A percentile compares a stretch with the other conserved stretches of the same genome.
phyloP scores from a whole-genome alignment of 257 asterid species.

The Fraxinus americana region DNA sequence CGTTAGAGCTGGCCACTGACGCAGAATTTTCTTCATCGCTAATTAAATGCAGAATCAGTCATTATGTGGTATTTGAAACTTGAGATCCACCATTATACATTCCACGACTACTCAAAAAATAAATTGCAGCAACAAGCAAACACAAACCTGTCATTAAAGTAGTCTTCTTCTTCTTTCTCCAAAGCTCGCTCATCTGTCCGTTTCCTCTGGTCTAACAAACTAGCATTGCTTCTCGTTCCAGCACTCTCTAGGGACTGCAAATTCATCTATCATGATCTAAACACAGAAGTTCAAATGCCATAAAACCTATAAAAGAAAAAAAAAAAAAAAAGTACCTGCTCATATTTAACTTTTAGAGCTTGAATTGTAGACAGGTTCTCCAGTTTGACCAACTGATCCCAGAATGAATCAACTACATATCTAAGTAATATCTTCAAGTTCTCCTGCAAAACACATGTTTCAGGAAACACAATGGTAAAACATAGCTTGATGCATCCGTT shows the following conservation, averaged over 20 bases:
- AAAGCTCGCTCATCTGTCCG: slow-evolving; percentile 87
- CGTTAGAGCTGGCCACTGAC: slow-evolving; percentile 59
- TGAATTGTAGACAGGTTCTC: slow-evolving; percentile 65
- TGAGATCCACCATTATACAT: background rate
- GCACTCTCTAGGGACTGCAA: slow-evolving; percentile 70
- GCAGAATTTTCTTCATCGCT: slow-evolving; percentile 98
- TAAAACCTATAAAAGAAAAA: slow-evolving; percentile 3
- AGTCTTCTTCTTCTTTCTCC: slow-evolving; percentile 96
- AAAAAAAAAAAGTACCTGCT: slow-evolving; percentile 63
- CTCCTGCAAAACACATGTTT: slow-evolving; percentile 58
- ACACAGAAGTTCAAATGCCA: slow-evolving; percentile 1
- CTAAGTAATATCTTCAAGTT: slow-evolving; percentile 74
- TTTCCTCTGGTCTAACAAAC: slow-evolving; percentile 68
- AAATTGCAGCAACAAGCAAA: slow-evolving; percentile 4
- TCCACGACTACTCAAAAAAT: background rate
- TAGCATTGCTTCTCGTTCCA: slow-evolving; percentile 49
- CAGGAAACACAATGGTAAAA: slow-evolving; percentile 6
- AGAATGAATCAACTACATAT: slow-evolving; percentile 78
- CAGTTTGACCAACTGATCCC: slow-evolving; percentile 81
- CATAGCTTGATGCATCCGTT: slow-evolving; percentile 12
- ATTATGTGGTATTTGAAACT: background rate
- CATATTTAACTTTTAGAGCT: slow-evolving; percentile 82
- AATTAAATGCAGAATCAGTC: slow-evolving; percentile 11
- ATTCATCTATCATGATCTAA: slow-evolving; percentile 22
- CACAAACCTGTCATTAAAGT: slow-evolving; percentile 86